Percentiles rank a stretch among this genome's conserved stretches.
phyloP scores from a whole-genome alignment of 129 eudicot genomes.

The Tagetes erecta region DNA sequence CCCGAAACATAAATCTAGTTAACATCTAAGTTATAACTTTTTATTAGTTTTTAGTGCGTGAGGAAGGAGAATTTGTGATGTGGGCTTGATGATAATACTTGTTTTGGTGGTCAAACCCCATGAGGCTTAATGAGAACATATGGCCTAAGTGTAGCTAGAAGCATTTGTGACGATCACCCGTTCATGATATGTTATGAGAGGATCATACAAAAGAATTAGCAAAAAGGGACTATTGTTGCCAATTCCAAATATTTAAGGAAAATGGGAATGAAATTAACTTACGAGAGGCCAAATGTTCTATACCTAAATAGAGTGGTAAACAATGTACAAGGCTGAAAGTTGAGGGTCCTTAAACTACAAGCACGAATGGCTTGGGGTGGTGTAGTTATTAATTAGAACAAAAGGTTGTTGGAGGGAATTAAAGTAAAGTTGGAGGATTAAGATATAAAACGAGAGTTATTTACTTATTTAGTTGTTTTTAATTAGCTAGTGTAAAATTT shows the following conservation, averaged over 20 bases:
- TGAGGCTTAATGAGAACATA: too few species aligned
- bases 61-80: too few species aligned
- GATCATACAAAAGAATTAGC: neutral
- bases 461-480: neutral
- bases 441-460: neutral
- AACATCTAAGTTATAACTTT: too few species aligned
- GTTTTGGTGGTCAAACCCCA: too few species aligned
- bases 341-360: neutral
- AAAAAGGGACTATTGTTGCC: neutral
- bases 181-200: neutral
- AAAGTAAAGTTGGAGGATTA: neutral
- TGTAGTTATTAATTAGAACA: neutral
- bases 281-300: neutral
- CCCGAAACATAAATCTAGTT: too few species aligned
- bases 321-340: conserved; percentile 2
- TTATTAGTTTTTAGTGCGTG: too few species aligned
- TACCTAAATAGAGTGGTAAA: neutral
- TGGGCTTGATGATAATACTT: too few species aligned
- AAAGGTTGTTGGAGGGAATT: neutral
- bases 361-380: neutral
- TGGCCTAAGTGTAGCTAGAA: too few species aligned
- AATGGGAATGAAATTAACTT: neutral
- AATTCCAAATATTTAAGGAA: neutral
- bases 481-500: neutral
- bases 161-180: neutral